Percentiles rank a stretch among this genome's conserved stretches.
Conservation (phyloP, 495 filamentous ascomycete genomes). For the Lindgomyces ingoldianus region DNA sequence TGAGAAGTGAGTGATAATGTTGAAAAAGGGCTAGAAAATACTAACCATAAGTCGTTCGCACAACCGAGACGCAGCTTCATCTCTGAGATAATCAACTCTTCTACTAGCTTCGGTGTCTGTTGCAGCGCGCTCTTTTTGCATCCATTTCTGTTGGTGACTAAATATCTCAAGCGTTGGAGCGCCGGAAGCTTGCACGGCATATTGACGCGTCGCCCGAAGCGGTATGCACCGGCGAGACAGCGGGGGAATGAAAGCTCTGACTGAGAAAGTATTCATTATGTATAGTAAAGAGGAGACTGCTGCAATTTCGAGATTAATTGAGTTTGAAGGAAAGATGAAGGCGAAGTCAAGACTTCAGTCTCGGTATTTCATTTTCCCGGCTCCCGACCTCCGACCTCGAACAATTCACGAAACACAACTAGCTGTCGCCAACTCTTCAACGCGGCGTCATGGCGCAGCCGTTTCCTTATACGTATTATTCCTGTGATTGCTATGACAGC, state of each 20-base stretch:
- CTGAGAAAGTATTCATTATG: slow-evolving; percentile 25
- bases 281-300: neutral
- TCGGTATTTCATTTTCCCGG: slow-evolving; percentile 20
- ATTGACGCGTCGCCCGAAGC: slow-evolving; percentile 49
- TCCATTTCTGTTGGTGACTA: slow-evolving; percentile 79
- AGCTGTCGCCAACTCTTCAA: neutral
- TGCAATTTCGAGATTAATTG: neutral
- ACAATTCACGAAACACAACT: neutral
- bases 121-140: slow-evolving; percentile 87
- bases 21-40: neutral
- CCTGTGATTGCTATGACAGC: slow-evolving; percentile 82
- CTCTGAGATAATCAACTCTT: slow-evolving; percentile 84
- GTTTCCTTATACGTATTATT: slow-evolving; percentile 88
- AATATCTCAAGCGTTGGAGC: slow-evolving; percentile 84
- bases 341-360: slow-evolving; percentile 10
- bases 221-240: slow-evolving; percentile 22
- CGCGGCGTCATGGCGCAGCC: slow-evolving; percentile 64
- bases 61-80: slow-evolving; percentile 83
- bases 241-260: slow-evolving; percentile 33
- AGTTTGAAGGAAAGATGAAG: neutral
- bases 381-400: slow-evolving; percentile 1
- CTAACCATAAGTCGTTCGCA: slow-evolving; percentile 82
- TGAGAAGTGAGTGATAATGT: slow-evolving; percentile 41
- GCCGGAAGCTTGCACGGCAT: slow-evolving; percentile 75
- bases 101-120: slow-evolving; percentile 68